Percentiles rank a stretch among this genome's conserved stretches.
Conservation (phyloP, 169 alveolate genomes). For the Plasmodium falciparum region DNA sequence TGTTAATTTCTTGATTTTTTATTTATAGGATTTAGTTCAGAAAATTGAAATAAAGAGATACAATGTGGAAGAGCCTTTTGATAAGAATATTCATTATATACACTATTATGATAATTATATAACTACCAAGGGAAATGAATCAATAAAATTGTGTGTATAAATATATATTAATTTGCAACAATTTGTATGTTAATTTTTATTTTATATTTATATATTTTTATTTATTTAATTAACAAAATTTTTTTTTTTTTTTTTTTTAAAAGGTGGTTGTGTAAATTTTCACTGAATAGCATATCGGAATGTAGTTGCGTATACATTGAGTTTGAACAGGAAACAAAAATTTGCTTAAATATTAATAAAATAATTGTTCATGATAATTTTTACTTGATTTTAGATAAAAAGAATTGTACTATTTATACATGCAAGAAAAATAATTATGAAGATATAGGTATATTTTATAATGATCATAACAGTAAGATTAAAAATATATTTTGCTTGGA, state of each 20-base stretch:
- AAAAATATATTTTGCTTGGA: slow-evolving; percentile 34
- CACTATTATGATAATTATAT: slow-evolving; percentile 37
- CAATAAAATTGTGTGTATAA: slow-evolving; percentile 25
- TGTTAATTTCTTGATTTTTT: background rate
- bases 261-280: slow-evolving; percentile 49
- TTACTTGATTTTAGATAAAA: slow-evolving; percentile 26
- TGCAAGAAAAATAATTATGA: slow-evolving; percentile 46
- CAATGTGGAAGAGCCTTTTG: background rate
- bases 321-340: slow-evolving; percentile 18
- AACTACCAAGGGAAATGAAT: slow-evolving; percentile 53
- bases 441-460: slow-evolving; percentile 45
- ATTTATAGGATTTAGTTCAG: slow-evolving; percentile 28
- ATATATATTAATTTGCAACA: background rate
- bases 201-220: background rate
- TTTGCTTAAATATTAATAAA: slow-evolving; percentile 27
- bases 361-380: slow-evolving; percentile 30
- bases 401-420: slow-evolving; percentile 32
- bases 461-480: slow-evolving; percentile 50
- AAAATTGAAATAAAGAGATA: slow-evolving; percentile 16
- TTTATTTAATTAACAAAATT: background rate
- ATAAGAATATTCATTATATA: slow-evolving; percentile 20
- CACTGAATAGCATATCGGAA: background rate
- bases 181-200: background rate
- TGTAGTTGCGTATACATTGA: background rate
- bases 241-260: background rate